Percentiles rank a stretch among this genome's conserved stretches.
Conservation (phyloP, 257 asterid species). For the Solanum ossicruentum region DNA sequence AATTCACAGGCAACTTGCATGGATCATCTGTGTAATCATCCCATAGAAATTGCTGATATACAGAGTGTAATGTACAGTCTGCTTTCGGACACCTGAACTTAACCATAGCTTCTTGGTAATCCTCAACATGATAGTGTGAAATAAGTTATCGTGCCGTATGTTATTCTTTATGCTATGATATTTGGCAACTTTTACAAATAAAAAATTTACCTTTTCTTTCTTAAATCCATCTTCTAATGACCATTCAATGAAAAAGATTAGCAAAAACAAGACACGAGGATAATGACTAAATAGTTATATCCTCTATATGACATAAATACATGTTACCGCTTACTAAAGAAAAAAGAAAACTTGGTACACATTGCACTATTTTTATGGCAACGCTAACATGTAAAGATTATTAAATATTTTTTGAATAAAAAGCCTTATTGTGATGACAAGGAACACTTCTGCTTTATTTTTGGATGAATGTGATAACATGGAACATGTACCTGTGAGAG, state of each 20-base stretch:
- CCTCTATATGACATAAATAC: neutral
- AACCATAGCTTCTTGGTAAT: neutral
- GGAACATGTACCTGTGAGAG: constrained; percentile 64
- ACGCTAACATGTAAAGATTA: neutral
- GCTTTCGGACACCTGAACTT: neutral
- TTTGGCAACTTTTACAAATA: neutral
- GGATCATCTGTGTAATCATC: neutral
- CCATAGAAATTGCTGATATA: neutral
- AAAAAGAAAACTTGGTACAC: neutral
- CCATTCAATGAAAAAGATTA: neutral
- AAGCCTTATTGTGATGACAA: neutral
- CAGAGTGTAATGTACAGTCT: neutral
- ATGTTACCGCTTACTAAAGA: neutral
- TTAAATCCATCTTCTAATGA: neutral
- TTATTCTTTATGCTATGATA: neutral
- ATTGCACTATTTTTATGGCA: neutral
- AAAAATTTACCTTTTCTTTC: neutral
- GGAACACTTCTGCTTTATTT: neutral
- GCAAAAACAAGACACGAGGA: neutral
- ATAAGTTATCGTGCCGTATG: neutral
- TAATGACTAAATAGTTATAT: neutral
- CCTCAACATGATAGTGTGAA: neutral
- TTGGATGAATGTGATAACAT: neutral
- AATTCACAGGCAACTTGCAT: neutral
- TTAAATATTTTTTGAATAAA: neutral